A percentile compares a stretch with the other conserved stretches of the same genome.
Conservation (phyloP, 2,329 filamentous ascomycete genomes). For the Madurella mycetomatis region DNA sequence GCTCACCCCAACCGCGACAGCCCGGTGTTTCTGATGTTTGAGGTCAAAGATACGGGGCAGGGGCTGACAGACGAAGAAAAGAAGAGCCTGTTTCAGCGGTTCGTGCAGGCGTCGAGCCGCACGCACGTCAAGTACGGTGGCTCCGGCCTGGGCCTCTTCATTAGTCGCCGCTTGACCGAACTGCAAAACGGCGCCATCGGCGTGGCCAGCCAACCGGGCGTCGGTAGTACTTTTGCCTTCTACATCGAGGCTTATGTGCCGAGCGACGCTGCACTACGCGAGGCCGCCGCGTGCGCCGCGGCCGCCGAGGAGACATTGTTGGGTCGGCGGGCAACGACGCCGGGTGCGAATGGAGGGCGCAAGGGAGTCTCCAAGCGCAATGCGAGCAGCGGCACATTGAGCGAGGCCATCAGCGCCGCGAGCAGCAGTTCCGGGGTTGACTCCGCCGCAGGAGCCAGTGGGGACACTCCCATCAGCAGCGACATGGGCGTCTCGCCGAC, state of each 20-base stretch:
- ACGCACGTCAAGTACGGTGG: conserved; percentile 78
- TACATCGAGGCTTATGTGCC: conserved; percentile 59
- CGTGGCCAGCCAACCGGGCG: conserved; percentile 61
- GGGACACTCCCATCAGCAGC: conserved; percentile 18
- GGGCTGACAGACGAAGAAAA: conserved; percentile 68
- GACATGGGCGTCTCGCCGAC: conserved; percentile 7
- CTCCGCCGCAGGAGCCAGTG: neutral
- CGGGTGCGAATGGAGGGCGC: conserved; percentile 1
- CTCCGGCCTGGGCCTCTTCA: conserved; percentile 73
- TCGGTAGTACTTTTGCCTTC: conserved; percentile 72
- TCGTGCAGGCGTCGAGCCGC: conserved; percentile 70
- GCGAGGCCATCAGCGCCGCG: conserved; percentile 4
- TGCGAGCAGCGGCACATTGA: conserved; percentile 13
- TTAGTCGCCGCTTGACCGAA: conserved; percentile 73
- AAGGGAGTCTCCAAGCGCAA: conserved; percentile 16
- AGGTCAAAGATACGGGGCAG: conserved; percentile 72
- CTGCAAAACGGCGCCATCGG: conserved; percentile 77
- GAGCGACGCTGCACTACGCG: conserved; percentile 36
- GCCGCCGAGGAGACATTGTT: conserved; percentile 29
- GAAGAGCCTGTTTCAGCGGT: conserved; percentile 70
- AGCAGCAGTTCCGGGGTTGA: neutral
- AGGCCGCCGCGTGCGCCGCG: conserved; percentile 37
- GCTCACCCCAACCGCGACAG: conserved; percentile 35
- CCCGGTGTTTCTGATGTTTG: conserved; percentile 63
- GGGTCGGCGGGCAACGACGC: conserved; percentile 3